A percentile compares a stretch with the other conserved stretches of the same genome.
phyloP scores from a whole-genome alignment of 2,329 filamentous ascomycete genomes.

The Nemania abortiva region DNA sequence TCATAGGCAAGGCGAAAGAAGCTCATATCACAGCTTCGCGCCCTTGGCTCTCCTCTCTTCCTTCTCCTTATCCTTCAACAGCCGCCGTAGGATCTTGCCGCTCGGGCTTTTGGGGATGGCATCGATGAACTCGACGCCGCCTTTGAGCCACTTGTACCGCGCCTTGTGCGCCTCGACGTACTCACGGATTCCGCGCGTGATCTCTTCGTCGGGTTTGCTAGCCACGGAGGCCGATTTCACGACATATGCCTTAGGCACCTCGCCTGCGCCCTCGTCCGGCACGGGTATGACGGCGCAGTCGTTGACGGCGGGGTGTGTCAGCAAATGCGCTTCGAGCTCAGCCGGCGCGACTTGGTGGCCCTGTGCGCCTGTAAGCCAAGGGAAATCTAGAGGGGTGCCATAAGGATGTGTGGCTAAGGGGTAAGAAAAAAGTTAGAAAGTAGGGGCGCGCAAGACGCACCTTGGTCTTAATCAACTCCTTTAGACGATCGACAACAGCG shows the following conservation, averaged over 20 bases:
- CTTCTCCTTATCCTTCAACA: conserved; percentile 75
- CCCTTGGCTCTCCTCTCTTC: conserved; percentile 70
- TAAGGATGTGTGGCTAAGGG: not conserved
- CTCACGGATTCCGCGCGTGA: conserved; percentile 59
- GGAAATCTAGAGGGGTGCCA: not conserved
- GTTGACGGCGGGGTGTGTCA: conserved; percentile 79
- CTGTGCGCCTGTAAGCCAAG: conserved; percentile 47
- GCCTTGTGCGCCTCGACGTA: conserved; percentile 70
- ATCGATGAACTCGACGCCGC: conserved; percentile 66
- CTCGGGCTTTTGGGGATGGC: conserved; percentile 73
- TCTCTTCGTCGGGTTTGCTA: conserved; percentile 53
- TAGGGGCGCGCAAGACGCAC: conserved; percentile 44
- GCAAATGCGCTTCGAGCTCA: conserved; percentile 83
- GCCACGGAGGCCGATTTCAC: conserved; percentile 62
- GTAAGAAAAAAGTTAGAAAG: not conserved
- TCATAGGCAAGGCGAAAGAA: not conserved
- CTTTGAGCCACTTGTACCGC: conserved; percentile 69
- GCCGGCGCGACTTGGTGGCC: conserved; percentile 86
- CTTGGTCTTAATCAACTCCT: conserved; percentile 66
- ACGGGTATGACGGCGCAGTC: conserved; percentile 84
- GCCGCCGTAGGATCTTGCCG: conserved; percentile 72
- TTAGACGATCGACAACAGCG: conserved; percentile 81
- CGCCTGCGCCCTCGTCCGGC: conserved; percentile 70
- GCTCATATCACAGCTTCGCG: conserved; percentile 65
- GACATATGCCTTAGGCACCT: conserved; percentile 76